Evolutionary conservation across 345 rosid genomes (phyloP).

Genomic region (Acer saccharum): DNA sequence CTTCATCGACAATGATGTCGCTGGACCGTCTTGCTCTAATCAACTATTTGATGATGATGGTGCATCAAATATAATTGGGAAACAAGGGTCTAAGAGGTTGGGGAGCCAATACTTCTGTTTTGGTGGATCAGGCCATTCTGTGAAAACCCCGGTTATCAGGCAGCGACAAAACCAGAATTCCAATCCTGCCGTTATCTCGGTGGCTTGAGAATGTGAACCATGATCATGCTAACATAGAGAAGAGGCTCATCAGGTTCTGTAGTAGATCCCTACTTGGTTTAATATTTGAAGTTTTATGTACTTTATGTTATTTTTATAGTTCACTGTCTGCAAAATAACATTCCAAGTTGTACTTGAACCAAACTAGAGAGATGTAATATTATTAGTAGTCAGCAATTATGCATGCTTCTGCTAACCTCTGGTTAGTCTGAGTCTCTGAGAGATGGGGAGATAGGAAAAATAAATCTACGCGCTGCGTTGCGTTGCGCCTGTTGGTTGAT

Average conservation of each 20-base stretch:
- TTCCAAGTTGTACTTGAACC: constrained; percentile 14
- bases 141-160: constrained; percentile 47
- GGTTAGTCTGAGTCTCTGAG: constrained; percentile 15
- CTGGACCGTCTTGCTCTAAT: constrained; percentile 52
- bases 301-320: neutral
- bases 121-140: constrained; percentile 53
- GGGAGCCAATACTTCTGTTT: constrained; percentile 77
- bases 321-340: constrained; percentile 9
- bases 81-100: constrained; percentile 48
- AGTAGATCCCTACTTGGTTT: constrained; percentile 14
- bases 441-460: neutral
- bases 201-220: constrained; percentile 30
- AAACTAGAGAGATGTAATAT: constrained; percentile 18
- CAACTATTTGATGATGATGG: constrained; percentile 34
- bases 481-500: neutral
- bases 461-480: too few relatives aligned
- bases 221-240: constrained; percentile 26
- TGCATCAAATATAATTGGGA: constrained; percentile 32
- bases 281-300: constrained; percentile 27
- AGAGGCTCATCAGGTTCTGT: constrained; percentile 14
- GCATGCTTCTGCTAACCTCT: constrained; percentile 17
- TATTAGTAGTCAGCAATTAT: neutral
- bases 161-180: constrained; percentile 36
- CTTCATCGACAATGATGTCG: constrained; percentile 42
- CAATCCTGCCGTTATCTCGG: constrained; percentile 43